Evolutionary conservation across 768 basidiomycete genomes (phyloP).

Genomic region (Mycena metata): DNA sequence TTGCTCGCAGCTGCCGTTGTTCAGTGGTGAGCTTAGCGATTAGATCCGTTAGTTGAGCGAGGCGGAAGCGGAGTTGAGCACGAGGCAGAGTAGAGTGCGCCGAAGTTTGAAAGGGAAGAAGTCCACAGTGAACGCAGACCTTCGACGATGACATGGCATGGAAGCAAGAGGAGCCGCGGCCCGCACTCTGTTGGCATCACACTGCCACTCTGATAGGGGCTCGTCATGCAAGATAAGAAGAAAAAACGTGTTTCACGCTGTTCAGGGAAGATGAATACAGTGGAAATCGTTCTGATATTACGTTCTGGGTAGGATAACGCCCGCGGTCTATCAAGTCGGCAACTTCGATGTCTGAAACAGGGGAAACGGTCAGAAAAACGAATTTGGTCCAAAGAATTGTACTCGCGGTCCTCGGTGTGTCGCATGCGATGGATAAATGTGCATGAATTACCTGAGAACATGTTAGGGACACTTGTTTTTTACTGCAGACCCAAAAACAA

Average conservation of each 20-base stretch:
- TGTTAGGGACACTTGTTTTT: background rate
- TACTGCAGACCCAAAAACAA: conserved; percentile 72
- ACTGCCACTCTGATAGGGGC: too few species aligned
- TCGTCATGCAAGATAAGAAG: too few species aligned
- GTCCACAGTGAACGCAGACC: too few species aligned
- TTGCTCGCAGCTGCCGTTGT: conserved; percentile 13
- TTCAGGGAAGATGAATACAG: too few species aligned
- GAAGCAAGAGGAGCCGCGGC: too few species aligned
- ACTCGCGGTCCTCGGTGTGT: conserved; percentile 72
- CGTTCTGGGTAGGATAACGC: conserved; percentile 50
- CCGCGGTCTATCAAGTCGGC: conserved; percentile 61
- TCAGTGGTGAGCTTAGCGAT: conserved; percentile 15
- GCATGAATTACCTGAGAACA: conserved; percentile 56
- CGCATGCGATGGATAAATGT: conserved; percentile 69
- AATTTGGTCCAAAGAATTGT: conserved; percentile 38
- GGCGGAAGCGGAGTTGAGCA: conserved; percentile 8
- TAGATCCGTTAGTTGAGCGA: conserved; percentile 15
- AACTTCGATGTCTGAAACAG: conserved; percentile 60
- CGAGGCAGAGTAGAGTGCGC: too few species aligned
- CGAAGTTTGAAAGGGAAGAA: too few species aligned
- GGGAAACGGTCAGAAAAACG: background rate
- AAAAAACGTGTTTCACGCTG: too few species aligned
- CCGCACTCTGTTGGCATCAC: too few species aligned
- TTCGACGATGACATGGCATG: too few species aligned
- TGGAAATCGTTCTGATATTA: too few species aligned